phyloP scores from a whole-genome alignment of 1,139 yeast species.

The Diutina catenulata region DNA sequence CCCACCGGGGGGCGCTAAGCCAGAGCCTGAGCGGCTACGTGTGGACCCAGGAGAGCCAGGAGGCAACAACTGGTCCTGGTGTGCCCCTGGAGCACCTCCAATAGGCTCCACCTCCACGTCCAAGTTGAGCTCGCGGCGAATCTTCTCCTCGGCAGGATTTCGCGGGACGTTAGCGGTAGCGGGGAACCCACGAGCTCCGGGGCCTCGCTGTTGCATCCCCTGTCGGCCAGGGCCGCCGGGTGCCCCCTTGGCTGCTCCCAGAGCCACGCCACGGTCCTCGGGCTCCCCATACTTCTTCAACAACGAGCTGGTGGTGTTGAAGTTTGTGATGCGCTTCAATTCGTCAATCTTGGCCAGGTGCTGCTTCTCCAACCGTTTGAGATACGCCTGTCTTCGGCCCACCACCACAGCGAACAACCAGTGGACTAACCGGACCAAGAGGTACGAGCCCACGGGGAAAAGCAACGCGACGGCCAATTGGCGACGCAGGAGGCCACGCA shows the following conservation, averaged over 20 bases:
- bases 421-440: slow-evolving; percentile 14
- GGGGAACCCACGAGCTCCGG: neutral
- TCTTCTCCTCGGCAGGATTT: slow-evolving; percentile 4
- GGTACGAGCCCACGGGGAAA: slow-evolving; percentile 19
- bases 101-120: too few species aligned
- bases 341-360: slow-evolving; percentile 60
- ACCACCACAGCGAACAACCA: slow-evolving; percentile 17
- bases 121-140: neutral
- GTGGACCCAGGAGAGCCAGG: too few species aligned
- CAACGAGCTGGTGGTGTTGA: slow-evolving; percentile 62
- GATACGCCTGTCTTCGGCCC: slow-evolving; percentile 6
- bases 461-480: slow-evolving; percentile 14
- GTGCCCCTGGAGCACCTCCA: too few species aligned
- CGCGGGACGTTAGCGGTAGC: slow-evolving; percentile 3
- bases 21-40: neutral
- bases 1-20: neutral
- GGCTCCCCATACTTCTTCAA: slow-evolving; percentile 52
- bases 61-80: too few species aligned
- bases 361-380: slow-evolving; percentile 11
- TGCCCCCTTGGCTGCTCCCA: too few species aligned
- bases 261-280: too few species aligned
- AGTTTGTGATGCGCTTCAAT: slow-evolving; percentile 69
- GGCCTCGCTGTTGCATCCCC: neutral
- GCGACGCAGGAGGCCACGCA: slow-evolving; percentile 13
- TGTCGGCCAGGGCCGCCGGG: neutral